These are phyloP conservation scores for Cladosporium sp. DNA, from an alignment of 2,329 filamentous ascomycete species.

Conservation along the genomic window DNA sequence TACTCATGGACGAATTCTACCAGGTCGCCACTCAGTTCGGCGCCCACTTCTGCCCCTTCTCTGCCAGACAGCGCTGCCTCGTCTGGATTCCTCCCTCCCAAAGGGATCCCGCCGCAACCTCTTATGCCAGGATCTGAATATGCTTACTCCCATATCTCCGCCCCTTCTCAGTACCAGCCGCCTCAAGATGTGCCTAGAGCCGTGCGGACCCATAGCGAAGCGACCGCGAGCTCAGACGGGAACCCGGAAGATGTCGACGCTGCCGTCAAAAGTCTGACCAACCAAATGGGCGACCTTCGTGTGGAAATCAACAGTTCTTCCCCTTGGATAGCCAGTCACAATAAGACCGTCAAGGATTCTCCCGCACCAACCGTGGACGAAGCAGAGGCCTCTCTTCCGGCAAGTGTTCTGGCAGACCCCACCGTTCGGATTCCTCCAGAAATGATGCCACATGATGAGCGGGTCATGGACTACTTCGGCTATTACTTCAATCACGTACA, in stretches of 20 bases:
- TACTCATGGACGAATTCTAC: slow-evolving; percentile 12
- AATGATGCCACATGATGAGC: slow-evolving; percentile 85
- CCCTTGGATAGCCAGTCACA: slow-evolving; percentile 73
- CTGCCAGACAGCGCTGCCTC: slow-evolving; percentile 11
- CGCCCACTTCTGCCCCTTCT: slow-evolving; percentile 18
- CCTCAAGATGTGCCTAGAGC: slow-evolving; percentile 17
- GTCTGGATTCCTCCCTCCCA: slow-evolving; percentile 20
- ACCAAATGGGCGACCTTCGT: slow-evolving; percentile 79
- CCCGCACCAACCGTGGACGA: slow-evolving; percentile 61
- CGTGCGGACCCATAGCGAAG: slow-evolving; percentile 23
- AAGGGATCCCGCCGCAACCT: slow-evolving; percentile 21
- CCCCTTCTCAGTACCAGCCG: slow-evolving; percentile 17
- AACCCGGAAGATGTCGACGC: slow-evolving; percentile 32
- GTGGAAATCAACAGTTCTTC: slow-evolving; percentile 85
- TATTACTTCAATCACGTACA: slow-evolving; percentile 90
- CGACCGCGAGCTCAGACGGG: slow-evolving; percentile 25
- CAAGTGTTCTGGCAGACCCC: slow-evolving; percentile 64
- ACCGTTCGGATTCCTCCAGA: slow-evolving; percentile 87
- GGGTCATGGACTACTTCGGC: slow-evolving; percentile 78
- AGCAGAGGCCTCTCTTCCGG: slow-evolving; percentile 65
- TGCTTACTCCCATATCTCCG: not conserved
- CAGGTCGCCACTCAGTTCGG: slow-evolving; percentile 10
- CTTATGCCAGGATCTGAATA: slow-evolving; percentile 12
- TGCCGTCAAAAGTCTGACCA: slow-evolving; percentile 26
- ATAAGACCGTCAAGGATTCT: slow-evolving; percentile 51